These are phyloP conservation scores for Rhizopogon roseolus DNA, from an alignment of 768 basidiomycete species.

Conservation along the genomic window DNA sequence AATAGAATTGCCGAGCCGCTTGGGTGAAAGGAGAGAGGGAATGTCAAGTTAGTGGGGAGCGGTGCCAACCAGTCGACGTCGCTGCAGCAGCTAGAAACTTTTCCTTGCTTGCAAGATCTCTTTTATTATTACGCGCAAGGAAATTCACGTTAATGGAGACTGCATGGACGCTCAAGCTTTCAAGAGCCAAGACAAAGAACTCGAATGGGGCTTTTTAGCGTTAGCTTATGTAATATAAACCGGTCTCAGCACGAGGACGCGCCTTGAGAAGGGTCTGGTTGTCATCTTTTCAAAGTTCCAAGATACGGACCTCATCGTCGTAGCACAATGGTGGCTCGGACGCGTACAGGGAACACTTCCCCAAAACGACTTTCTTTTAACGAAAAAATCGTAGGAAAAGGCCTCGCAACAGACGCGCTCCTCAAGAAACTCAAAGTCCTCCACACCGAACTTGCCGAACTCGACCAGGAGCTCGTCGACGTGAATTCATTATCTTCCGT, in stretches of 20 bases:
- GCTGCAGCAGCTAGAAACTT: no score
- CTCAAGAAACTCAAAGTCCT: slow-evolving; percentile 82
- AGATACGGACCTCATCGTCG: not conserved
- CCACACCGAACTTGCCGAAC: slow-evolving; percentile 69
- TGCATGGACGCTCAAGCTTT: no score
- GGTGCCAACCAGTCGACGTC: no score
- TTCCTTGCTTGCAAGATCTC: no score
- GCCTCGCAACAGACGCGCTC: slow-evolving; percentile 73
- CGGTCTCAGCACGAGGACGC: not conserved
- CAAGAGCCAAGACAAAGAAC: no score
- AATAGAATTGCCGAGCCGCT: no score
- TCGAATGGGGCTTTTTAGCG: no score
- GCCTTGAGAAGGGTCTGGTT: not conserved
- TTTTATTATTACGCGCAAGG: no score
- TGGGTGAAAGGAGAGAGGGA: no score
- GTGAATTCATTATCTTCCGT: slow-evolving; percentile 60
- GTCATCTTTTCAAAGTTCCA: not conserved
- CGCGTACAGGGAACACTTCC: slow-evolving; percentile 50
- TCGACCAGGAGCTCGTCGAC: slow-evolving; percentile 89
- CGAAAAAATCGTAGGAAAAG: slow-evolving; percentile 78
- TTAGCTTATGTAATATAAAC: not conserved
- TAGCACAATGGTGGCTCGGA: slow-evolving; percentile 67
- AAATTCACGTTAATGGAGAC: no score
- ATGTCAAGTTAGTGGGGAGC: no score
- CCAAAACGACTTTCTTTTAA: slow-evolving; percentile 68